Evolutionary conservation across 192 early-diverging fungal species (phyloP).

Genomic region (Powellomyces hirtus): DNA sequence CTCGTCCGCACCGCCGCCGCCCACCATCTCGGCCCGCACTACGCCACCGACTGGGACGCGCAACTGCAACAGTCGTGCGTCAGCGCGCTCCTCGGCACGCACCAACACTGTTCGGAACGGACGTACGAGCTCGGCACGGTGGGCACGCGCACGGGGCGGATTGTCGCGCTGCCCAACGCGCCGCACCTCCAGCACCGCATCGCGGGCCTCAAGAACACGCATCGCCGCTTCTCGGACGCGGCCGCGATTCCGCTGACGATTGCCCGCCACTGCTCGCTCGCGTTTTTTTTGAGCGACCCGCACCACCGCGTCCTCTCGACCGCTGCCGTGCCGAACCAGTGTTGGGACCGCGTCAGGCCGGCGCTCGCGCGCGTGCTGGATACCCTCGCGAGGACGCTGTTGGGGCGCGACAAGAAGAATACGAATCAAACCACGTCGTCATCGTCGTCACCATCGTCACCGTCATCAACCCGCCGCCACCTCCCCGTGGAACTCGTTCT

Average conservation of each 20-base stretch:
- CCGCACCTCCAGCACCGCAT: conserved; percentile 1
- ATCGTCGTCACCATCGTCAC: too few relatives aligned
- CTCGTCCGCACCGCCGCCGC: conserved; percentile 1
- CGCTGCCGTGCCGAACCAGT: background rate
- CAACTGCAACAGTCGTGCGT: background rate
- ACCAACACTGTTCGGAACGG: background rate
- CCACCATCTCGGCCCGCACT: background rate
- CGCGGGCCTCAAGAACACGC: conserved; percentile 3
- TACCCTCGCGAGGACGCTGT: background rate
- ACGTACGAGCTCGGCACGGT: conserved; percentile 3
- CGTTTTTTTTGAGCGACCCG: background rate
- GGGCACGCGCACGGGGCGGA: background rate
- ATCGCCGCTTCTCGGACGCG: background rate
- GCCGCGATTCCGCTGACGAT: background rate
- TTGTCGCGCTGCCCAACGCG: background rate
- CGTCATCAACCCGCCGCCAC: background rate
- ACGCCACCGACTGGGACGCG: conserved; percentile 1
- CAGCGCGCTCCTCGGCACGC: background rate
- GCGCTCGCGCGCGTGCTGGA: background rate
- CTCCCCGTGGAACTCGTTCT: background rate
- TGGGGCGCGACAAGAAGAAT: too few relatives aligned
- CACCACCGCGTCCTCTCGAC: background rate
- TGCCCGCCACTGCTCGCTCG: background rate
- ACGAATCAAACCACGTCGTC: too few relatives aligned
- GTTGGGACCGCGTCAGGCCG: background rate